A percentile compares a stretch with the other conserved stretches of the same genome.
Conservation (phyloP, 306 rosid genomes). For the Geum urbanum region DNA sequence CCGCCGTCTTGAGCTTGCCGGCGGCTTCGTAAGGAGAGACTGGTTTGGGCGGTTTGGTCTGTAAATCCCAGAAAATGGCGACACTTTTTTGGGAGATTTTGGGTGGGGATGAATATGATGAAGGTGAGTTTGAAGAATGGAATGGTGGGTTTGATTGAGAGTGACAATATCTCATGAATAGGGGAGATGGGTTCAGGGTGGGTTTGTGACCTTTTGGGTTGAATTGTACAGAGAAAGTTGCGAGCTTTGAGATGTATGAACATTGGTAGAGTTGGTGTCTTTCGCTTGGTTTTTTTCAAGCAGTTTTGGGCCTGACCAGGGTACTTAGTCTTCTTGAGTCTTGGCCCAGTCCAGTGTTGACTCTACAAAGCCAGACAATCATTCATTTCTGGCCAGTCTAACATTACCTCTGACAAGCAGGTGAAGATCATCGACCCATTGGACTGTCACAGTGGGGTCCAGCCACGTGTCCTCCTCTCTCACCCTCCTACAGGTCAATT, state of each 20-base stretch:
- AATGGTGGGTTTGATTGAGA: constrained; percentile 16
- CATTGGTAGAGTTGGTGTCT: constrained; percentile 20
- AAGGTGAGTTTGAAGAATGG: constrained; percentile 16
- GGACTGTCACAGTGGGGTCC: constrained; percentile 22
- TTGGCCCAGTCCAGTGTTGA: too few relatives aligned
- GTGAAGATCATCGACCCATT: constrained; percentile 18
- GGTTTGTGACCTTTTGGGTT: constrained; percentile 1
- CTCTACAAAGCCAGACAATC: background rate
- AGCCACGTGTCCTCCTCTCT: constrained; percentile 26
- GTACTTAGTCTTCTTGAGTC: too few relatives aligned
- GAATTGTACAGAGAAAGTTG: constrained; percentile 17
- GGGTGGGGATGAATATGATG: constrained; percentile 12
- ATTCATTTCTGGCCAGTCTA: constrained; percentile 1
- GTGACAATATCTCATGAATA: constrained; percentile 29
- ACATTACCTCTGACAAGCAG: constrained; percentile 24
- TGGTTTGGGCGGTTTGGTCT: constrained; percentile 72
- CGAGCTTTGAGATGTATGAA: constrained; percentile 31
- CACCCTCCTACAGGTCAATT: constrained; percentile 21
- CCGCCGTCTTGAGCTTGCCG: constrained; percentile 55
- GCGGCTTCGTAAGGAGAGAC: constrained; percentile 69
- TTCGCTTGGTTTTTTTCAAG: too few relatives aligned
- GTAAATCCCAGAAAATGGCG: constrained; percentile 83
- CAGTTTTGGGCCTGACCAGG: too few relatives aligned
- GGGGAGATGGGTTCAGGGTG: background rate
- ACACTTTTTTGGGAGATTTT: constrained; percentile 38